Evolutionary conservation across 345 rosid genomes (phyloP), one percentile per base, ranked within the genome.

Genomic region (Abelmoschus esculentus): DNA sequence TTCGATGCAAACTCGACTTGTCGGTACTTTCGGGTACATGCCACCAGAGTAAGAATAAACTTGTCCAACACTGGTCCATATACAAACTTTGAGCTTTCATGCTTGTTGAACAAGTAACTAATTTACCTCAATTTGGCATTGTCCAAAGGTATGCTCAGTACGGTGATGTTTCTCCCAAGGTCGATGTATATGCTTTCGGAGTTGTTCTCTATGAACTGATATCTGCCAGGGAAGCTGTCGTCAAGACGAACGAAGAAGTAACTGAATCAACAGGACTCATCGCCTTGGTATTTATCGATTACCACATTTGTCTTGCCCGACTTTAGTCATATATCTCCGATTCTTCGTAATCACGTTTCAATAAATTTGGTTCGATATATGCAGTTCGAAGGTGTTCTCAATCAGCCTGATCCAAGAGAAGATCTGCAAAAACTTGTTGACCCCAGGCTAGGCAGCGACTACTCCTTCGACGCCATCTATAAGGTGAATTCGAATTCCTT

Each of bases 11-110:
- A 84, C 97, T 17, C 86, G 88, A 55, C 91, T 93, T 15, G 93
- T 90, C 75, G 98, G 99, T 61, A 95, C 99, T 64, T 95, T 95
- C 74, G 99, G 99, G 76, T 95, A 95, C 82, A 95, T 95, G 99
- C 88, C 99, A 19, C 99, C 97, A 0, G 99, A 95, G 99, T 95
- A 86, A 83, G 90, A 66, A 18, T 8, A 40, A 1, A 40, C 44
- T 7, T 40, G 44, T 40, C 0, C 44, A 40, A 9, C 3, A 7
- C 44, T 40, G 44, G 2, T 40, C 11, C 44, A 40, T 40, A 40
- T 40, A 40, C 44, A 40, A 36, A 36, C 40, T 36, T 36, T 36
- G 6, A 6, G 40, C 11, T 59, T 13, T 59, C 40, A 14, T 59
- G 42, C 42, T 14, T 59, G 42, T 55, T 14, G 38, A 58, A 58